Conservation (phyloP, 345 rosid species). For the Euphorbia pulcherrima region DNA sequence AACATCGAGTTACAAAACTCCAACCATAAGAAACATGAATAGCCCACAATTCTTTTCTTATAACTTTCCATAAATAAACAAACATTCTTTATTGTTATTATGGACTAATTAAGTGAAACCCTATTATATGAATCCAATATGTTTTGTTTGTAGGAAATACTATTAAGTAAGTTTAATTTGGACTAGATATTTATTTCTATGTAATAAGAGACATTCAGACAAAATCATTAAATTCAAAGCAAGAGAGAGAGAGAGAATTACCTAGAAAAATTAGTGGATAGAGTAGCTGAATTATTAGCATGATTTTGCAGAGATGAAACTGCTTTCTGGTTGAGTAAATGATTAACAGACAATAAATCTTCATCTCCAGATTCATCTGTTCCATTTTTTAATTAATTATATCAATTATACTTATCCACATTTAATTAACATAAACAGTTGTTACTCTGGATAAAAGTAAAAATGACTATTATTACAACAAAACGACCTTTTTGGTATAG, state of each 20-base stretch:
- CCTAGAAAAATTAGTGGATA: constrained; percentile 42
- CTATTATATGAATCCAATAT: neutral
- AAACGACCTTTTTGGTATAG: no score
- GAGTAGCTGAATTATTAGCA: constrained; percentile 17
- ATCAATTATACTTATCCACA: neutral
- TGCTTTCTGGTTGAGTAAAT: constrained; percentile 13
- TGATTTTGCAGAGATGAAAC: constrained; percentile 18
- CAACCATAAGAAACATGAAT: no score
- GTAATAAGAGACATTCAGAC: neutral
- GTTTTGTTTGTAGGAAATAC: neutral
- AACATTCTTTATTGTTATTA: neutral
- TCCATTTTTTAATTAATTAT: neutral
- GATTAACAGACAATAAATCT: constrained; percentile 25
- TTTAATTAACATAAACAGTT: no score
- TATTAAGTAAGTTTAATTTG: no score
- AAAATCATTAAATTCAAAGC: neutral
- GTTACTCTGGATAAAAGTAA: no score
- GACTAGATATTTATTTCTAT: no score
- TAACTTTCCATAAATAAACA: neutral
- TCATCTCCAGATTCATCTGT: constrained; percentile 50
- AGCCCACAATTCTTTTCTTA: no score
- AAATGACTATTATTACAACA: no score
- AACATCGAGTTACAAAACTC: no score
- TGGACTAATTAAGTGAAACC: neutral
- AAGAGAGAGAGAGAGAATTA: constrained; percentile 14